Evolutionary conservation across 768 basidiomycete species (phyloP), one percentile per base, ranked within the genome.

Genomic region (Pleurotus giganteus): DNA sequence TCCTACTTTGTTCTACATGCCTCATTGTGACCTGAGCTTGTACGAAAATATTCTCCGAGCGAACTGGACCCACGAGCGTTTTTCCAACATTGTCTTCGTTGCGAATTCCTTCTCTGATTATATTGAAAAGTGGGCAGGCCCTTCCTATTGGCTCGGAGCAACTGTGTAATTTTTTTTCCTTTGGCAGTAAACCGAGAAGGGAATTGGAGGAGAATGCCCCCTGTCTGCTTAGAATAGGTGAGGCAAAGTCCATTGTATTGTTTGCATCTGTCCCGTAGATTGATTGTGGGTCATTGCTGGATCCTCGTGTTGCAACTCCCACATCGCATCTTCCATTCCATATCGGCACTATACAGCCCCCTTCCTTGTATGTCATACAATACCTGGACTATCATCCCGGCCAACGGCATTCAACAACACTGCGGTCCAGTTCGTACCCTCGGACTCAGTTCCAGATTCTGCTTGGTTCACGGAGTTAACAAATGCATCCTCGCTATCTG

Each of bases 1-100:
- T 19, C 82, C 84, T 58, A 88, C 86, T 44, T 72, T 91, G 53
- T 72, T 85, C 52, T 89, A 82, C 70, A 89, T 90, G 87, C 89
- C 88, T 19, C 89, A 91, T 67, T 90, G 89, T 65, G 86, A 88
- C 63, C 63, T 86, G 67, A 77, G 76, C 57, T 74, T 91, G 24
- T 88, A 90, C 66, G 87, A 91, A 64, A 75, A 70, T 59, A 63
- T 89, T 42, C 68, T 91, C 53, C 75, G 76, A 55, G 75, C 76
- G 11, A 89, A 89, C 64, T 87, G 85, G 84, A 69, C 72, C 43
- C 63, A 56, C 26, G 72, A 72, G 26, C 69, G 69, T 19, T 67
- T 89, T 49, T 63, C 71, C 54, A 72, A 70, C 55, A 62, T 85
- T 21, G 61, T 89, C 51, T 71, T 91, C 51, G 62, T 91, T 57